Evolutionary conservation across 2,329 filamentous ascomycete species (phyloP), one percentile per base, ranked within the genome.

Genomic region (Trichoderma cornu-damae): DNA sequence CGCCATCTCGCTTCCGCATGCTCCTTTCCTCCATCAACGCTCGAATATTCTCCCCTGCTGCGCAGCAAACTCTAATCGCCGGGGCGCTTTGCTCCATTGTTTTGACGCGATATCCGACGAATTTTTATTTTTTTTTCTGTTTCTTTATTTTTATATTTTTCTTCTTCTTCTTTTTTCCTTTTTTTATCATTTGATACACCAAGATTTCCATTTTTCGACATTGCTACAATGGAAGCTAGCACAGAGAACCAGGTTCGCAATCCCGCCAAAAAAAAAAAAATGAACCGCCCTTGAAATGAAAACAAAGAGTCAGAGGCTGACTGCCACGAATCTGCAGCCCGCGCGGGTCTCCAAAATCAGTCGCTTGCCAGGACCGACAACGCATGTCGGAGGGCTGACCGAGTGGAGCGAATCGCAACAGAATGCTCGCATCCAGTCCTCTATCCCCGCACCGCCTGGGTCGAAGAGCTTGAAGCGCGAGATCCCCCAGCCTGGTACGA

Each of bases 401-500:
- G 82, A 85, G 65, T 79, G 83, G 62, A 78, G 74, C 65, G 80
- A 84, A 6, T 84, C 83, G n/a, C 81, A 86, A 65, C 75, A 73
- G 70, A 86, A 87, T 67, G 69, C 77, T 42, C 79, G 82, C 50
- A 68, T 72, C 9, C 78, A 77, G 49, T 68, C 71, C 1, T 67
- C 75, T 0, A 73, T 73, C 35, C 73, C 73, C 52, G 71, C 75
- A 32, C 71, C 74, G 9, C 67, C 75, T n/a, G 57, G 65, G 5
- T 52, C 62, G 18, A 75, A 75, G 60, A 73, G 71, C 11, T 57
- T 79, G 60, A 86, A 86, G 72, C 79, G 83, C 62, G 75, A 75
- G 56, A 70, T 74, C 11, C 73, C 75, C 2, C 70, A 75, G 42
- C 72, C 77, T 65, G 75, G 77, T 79, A 66, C 43, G 70, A 57